A percentile compares a stretch with the other conserved stretches of the same genome.
These are phyloP conservation scores for Linnemannia hyalina DNA, from an alignment of 192 early-diverging fungal genomes.

Conservation along the genomic window DNA sequence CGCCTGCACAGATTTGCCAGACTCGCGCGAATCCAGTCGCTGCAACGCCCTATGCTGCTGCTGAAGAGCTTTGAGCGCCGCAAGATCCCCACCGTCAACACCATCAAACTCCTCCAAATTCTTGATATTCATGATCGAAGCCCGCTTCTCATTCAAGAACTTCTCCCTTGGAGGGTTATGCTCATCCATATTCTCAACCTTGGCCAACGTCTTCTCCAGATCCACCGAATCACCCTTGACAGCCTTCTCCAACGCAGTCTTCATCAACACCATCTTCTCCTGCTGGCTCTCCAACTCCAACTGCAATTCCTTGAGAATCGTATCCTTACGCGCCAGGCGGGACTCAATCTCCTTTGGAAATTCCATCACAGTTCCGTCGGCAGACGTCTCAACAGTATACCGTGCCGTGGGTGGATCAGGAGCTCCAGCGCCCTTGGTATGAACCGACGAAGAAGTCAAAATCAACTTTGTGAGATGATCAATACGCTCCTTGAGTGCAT, in stretches of 20 bases:
- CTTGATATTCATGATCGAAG: conserved; percentile 36
- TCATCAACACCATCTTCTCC: conserved; percentile 54
- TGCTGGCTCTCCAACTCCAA: conserved; percentile 52
- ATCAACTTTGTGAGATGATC: conserved; percentile 90
- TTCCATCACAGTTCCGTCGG: conserved; percentile 31
- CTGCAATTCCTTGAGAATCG: conserved; percentile 37
- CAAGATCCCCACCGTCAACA: conserved; percentile 14
- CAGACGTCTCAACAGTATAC: conserved; percentile 28
- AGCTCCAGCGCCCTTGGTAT: conserved; percentile 48
- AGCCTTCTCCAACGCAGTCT: conserved; percentile 44
- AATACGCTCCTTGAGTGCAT: conserved; percentile 85
- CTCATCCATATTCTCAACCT: conserved; percentile 53
- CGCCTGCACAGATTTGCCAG: not conserved
- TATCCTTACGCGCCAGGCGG: conserved; percentile 42
- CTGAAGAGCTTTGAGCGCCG: conserved; percentile 18
- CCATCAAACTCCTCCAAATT: conserved; percentile 21
- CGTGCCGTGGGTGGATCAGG: conserved; percentile 5
- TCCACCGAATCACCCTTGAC: conserved; percentile 38
- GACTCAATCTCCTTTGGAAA: conserved; percentile 35
- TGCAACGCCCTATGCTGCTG: not conserved
- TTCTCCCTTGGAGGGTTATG: conserved; percentile 38
- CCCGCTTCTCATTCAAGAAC: conserved; percentile 44
- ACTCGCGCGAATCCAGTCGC: not conserved
- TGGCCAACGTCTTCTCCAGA: conserved; percentile 47
- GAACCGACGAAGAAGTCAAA: conserved; percentile 76